phyloP scores from a whole-genome alignment of 176 grass and related monocot species.

The Ampelocalamus luodianensis region DNA sequence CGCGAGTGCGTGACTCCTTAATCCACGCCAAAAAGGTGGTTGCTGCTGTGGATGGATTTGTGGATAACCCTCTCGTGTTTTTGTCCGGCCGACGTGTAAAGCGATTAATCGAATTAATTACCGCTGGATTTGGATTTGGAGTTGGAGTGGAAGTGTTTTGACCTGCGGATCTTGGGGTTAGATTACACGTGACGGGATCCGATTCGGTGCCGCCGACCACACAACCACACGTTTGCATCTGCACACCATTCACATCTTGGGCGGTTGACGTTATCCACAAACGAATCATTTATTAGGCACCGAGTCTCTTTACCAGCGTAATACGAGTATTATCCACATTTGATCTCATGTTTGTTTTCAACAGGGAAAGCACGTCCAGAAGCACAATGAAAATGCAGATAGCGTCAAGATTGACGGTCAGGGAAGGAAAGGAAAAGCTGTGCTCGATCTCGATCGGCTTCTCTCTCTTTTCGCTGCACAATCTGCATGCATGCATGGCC shows the following conservation, averaged over 20 bases:
- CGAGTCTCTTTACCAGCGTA: too few relatives aligned
- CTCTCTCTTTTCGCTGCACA: neutral
- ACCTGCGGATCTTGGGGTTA: neutral
- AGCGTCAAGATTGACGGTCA: neutral
- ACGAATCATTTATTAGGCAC: neutral
- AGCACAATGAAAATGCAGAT: neutral
- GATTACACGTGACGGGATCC: constrained; percentile 37
- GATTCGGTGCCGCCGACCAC: constrained; percentile 29
- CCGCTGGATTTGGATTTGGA: neutral
- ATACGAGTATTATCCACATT: too few relatives aligned
- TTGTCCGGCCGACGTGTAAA: constrained; percentile 40
- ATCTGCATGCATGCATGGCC: neutral
- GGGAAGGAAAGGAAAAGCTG: neutral
- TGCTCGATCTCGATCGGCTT: neutral
- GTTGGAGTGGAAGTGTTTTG: neutral
- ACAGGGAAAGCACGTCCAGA: neutral
- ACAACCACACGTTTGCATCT: neutral
- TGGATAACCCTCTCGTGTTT: constrained; percentile 36
- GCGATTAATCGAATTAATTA: neutral
- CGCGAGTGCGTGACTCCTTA: neutral
- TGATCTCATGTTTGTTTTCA: too few relatives aligned
- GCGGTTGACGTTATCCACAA: constrained; percentile 14
- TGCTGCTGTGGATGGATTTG: constrained; percentile 41
- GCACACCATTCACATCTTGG: neutral
- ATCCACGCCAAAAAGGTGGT: constrained; percentile 19